phyloP scores from a whole-genome alignment of 2,329 filamentous ascomycete species.

The Cercospora sojina region DNA sequence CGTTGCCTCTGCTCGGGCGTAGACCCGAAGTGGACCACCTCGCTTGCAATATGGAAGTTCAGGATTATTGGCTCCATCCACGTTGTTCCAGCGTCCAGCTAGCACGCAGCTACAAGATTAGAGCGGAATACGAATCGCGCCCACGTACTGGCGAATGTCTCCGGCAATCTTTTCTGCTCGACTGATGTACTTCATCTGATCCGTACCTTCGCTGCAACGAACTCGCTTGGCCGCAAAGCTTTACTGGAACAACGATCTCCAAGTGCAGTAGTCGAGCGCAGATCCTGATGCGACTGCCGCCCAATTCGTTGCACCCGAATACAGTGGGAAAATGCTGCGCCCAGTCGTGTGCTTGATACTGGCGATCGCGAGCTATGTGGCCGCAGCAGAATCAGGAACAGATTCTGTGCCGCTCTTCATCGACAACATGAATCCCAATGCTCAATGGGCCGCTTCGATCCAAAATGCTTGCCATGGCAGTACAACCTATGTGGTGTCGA shows the following conservation, averaged over 20 bases:
- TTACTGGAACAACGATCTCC: not conserved
- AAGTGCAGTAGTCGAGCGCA: not conserved
- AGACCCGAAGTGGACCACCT: not conserved
- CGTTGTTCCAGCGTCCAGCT: not conserved
- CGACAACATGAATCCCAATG: slow-evolving; percentile 28
- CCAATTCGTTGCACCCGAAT: not conserved
- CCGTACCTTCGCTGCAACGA: not conserved
- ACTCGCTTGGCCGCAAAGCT: not conserved
- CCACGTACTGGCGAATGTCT: not conserved
- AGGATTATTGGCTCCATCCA: not conserved
- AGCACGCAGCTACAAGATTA: not conserved
- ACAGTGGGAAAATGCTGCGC: not conserved
- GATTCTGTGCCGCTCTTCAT: slow-evolving; percentile 27
- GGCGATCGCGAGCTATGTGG: not conserved
- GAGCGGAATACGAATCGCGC: not conserved
- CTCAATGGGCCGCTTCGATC: slow-evolving; percentile 29
- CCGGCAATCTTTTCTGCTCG: not conserved
- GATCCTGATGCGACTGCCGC: not conserved
- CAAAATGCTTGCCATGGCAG: slow-evolving; percentile 28
- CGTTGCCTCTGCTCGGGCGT: not conserved
- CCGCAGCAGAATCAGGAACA: not conserved
- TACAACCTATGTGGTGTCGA: slow-evolving; percentile 29
- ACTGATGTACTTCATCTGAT: not conserved
- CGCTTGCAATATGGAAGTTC: not conserved
- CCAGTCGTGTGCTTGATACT: not conserved